Conservation (phyloP, 2,329 filamentous ascomycete genomes). For the Phialocephala sp. region DNA sequence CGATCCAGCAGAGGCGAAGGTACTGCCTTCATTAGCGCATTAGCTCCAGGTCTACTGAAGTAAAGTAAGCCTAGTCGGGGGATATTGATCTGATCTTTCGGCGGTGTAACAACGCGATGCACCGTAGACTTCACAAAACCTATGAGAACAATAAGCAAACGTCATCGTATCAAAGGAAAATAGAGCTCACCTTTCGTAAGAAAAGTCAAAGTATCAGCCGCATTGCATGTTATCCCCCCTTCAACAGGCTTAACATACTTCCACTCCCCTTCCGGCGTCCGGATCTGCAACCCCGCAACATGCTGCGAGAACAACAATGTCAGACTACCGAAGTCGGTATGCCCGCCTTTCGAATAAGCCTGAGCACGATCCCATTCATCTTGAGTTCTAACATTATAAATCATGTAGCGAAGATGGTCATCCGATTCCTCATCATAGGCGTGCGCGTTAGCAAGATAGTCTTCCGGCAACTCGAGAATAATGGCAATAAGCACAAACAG, state of each 20-base stretch:
- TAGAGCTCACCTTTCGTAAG: conserved; percentile 46
- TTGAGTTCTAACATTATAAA: conserved; percentile 54
- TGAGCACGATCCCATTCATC: conserved; percentile 53
- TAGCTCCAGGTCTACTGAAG: conserved; percentile 44
- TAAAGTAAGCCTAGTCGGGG: conserved; percentile 51
- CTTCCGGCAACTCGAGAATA: conserved; percentile 63
- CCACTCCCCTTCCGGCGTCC: conserved; percentile 51
- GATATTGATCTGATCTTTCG: conserved; percentile 44
- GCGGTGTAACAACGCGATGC: conserved; percentile 45
- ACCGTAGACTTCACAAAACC: conserved; percentile 51
- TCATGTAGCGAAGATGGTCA: conserved; percentile 65
- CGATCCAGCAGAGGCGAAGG: conserved; percentile 39
- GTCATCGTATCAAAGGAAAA: background rate
- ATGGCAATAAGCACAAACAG: conserved; percentile 64
- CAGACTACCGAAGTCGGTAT: conserved; percentile 46
- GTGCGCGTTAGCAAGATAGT: conserved; percentile 59
- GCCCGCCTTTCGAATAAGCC: conserved; percentile 52
- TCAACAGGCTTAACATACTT: conserved; percentile 55
- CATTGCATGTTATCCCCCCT: conserved; percentile 55
- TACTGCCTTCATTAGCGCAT: conserved; percentile 34
- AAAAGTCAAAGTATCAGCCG: conserved; percentile 53
- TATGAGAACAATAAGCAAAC: conserved; percentile 22
- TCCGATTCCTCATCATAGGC: conserved; percentile 60
- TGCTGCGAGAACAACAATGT: conserved; percentile 49
- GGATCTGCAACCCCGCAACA: conserved; percentile 46